Conservation (phyloP, 2,329 filamentous ascomycete genomes). For the Colletotrichum somersetense region DNA sequence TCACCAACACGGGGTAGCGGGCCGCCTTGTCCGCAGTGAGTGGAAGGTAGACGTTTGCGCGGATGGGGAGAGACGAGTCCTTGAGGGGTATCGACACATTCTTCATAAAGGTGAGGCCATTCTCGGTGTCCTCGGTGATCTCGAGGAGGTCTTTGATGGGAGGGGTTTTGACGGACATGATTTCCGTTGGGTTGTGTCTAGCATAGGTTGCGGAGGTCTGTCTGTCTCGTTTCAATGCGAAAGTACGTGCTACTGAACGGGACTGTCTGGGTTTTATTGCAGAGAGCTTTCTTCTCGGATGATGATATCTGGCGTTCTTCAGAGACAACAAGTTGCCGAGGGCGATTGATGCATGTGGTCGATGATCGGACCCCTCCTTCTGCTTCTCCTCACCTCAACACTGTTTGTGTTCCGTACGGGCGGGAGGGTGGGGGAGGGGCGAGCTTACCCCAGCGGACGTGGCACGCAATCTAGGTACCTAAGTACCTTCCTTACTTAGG, state of each 20-base stretch:
- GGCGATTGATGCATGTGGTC: constrained; percentile 13
- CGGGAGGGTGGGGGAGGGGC: constrained; percentile 41
- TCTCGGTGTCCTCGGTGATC: constrained; percentile 30
- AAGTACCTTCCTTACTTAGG: no score
- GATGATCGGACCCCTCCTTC: constrained; percentile 20
- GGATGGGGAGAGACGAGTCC: constrained; percentile 48
- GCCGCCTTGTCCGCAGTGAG: constrained; percentile 42
- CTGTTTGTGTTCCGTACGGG: constrained; percentile 21
- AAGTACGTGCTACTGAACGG: neutral
- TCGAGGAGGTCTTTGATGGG: constrained; percentile 37
- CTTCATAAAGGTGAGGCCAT: constrained; percentile 52
- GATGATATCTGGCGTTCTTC: neutral
- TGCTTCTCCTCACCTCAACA: constrained; percentile 12
- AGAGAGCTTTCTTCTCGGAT: neutral
- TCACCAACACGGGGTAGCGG: constrained; percentile 71
- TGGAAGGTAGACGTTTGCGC: constrained; percentile 56
- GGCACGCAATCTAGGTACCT: constrained; percentile 2
- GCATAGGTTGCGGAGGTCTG: neutral
- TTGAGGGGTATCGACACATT: constrained; percentile 52
- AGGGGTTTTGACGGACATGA: constrained; percentile 35
- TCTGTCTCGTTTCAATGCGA: neutral
- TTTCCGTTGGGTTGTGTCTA: neutral
- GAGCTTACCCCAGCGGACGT: constrained; percentile 28
- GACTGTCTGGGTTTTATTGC: constrained; percentile 20
- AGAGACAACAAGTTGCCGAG: neutral